Percentiles rank a stretch among this genome's conserved stretches.
Evolutionary conservation across 2,329 filamentous ascomycete species (phyloP).

Genomic region (Fusarium hostae): DNA sequence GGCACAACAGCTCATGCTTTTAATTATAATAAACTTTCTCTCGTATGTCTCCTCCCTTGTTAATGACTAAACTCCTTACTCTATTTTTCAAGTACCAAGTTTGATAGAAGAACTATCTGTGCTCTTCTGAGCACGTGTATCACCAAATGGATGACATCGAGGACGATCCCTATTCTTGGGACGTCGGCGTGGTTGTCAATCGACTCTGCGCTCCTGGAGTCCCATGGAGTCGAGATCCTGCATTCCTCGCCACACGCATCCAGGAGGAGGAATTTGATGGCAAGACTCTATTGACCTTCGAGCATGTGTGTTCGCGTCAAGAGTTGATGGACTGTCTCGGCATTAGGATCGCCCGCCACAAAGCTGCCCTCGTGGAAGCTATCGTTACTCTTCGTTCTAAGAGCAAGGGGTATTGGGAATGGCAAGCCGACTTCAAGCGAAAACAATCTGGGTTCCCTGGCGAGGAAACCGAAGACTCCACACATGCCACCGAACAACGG

Average conservation of each 20-base stretch:
- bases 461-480: slow-evolving; percentile 11
- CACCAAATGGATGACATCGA: slow-evolving; percentile 42
- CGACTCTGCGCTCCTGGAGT: slow-evolving; percentile 69
- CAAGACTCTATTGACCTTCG: slow-evolving; percentile 67
- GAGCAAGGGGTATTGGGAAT: slow-evolving; percentile 61
- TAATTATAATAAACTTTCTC: background rate
- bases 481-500: background rate
- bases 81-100: background rate
- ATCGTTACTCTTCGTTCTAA: slow-evolving; percentile 65
- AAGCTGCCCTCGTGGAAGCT: slow-evolving; percentile 66
- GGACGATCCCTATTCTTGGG: slow-evolving; percentile 80
- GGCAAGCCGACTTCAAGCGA: slow-evolving; percentile 42
- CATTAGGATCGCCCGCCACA: slow-evolving; percentile 67
- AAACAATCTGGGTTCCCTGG: slow-evolving; percentile 27
- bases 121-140: background rate
- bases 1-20: slow-evolving; percentile 20
- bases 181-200: slow-evolving; percentile 71
- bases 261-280: slow-evolving; percentile 74
- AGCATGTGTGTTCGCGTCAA: slow-evolving; percentile 61
- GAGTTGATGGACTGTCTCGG: slow-evolving; percentile 65
- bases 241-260: slow-evolving; percentile 64
- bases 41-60: background rate
- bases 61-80: background rate
- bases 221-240: slow-evolving; percentile 62
- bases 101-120: slow-evolving; percentile 7